Base-by-base conservation (phyloP, 805 yeast genomes). In the Lachancea sp. region DNA sequence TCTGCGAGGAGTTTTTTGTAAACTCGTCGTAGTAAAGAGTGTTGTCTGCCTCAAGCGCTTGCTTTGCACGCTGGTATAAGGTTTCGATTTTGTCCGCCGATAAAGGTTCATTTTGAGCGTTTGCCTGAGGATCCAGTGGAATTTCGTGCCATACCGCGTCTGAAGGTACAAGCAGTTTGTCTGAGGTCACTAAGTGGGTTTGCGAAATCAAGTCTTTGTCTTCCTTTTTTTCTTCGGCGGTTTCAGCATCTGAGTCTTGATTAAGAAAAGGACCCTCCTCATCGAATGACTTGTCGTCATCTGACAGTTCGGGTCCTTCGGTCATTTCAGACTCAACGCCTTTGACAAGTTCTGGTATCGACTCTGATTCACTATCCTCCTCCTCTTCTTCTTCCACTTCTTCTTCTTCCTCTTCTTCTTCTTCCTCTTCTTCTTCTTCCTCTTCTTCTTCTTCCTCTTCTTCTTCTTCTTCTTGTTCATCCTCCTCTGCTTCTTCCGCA, bases 91-190 rank as follows among this genome's bases (percentile, higher is more conserved):
- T 84, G 26, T 75, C 76, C 37, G 76, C 70, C 22, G 74, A 47
- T 46, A 70, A 53, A 19, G 47, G 44, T 6, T 61, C 54, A 13
- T 63, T 53, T 20, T 52, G 58, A 32, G 50, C 39, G 11, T 44
- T 35, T n/a, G 58, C 42, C 36, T 57, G 58, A 9, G 58, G 51
- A 34, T 69, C 73, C 19, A 72, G 54, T 17, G 79, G 74, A n/a
- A 75, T 64, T 48, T 81, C 77, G 62, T 79, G 86, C 96, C 97
- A 90, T 52, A 83, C 86, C 18, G 76, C 68, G 52, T 82, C 76
- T 30, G 81, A 75, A 35, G 83, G 80, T 32, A 89, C 66, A 0
- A 71, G 45, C 30, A 85, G 69, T 49, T 75, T 81, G 40, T 77
- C 76, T 6, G 82, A 69, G 40, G 70, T 69, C 25, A 84, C 81